Base-by-base conservation (phyloP, 2,329 filamentous ascomycete genomes). In the Fusarium metavorans region DNA sequence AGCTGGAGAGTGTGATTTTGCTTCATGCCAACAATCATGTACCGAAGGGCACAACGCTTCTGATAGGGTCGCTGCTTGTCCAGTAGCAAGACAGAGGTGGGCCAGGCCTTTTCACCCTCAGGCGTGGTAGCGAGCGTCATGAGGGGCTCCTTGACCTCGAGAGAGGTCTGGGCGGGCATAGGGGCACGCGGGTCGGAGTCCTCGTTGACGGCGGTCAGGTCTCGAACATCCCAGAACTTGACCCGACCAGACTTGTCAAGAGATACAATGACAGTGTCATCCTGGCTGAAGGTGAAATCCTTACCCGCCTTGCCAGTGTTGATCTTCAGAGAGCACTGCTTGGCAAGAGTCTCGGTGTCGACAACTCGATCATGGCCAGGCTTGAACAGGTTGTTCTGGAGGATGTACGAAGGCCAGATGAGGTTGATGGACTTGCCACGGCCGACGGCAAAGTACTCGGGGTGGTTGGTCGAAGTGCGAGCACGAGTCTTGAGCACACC, bases 1-100 rank as follows among this genome's bases (percentile, higher is more conserved):
- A 99, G 91, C 87, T 99, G 97, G 72, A 99, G 91, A 66, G 96
- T 97, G 85, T 99, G 97, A 84, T 99, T 99, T 84, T 99, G 97
- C 87, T 98, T 98, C 91, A 98, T 95, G 79, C 97, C 97, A 72
- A 99, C 94, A 81, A 99, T 92, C 86, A 99, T 93, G 86, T 99
- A 99, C 71, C 97, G 92, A 73, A 98, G 88, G 57, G 97, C 95
- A 80, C 94, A 93, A 70, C 94, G 93, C 85, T 97, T 98, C 85
- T 92, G 91, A 84, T 97, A 98, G 54, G 97, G 95, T 73, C 95
- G 94, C 84, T 95, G 92, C 88, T 98, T 99, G 85, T 99, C 97
- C 77, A 99, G 92, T 83, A 99, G 93, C 82, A 98, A 90, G 68
- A 99, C 94, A 27, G 97, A 98, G 4, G 96, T 98, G 8, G 97